These are phyloP conservation scores for Populus pruinosa DNA, from an alignment of 345 rosid genomes.

Conservation along the genomic window DNA sequence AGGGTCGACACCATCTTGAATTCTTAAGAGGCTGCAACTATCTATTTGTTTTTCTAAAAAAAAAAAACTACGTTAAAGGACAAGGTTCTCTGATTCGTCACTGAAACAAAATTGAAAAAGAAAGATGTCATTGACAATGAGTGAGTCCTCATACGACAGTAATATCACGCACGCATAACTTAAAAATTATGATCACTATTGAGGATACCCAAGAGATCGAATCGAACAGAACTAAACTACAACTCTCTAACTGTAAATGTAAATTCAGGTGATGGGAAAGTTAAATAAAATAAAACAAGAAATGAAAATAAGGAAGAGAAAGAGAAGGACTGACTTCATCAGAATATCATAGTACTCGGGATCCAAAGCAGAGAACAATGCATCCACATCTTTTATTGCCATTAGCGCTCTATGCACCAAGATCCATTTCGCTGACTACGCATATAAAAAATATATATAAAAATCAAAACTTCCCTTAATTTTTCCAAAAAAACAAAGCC, in stretches of 20 bases:
- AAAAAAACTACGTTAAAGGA: background rate
- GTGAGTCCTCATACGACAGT: background rate
- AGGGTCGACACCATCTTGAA: background rate
- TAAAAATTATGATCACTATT: background rate
- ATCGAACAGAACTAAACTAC: background rate
- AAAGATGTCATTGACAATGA: background rate
- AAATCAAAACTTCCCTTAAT: background rate
- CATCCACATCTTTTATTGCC: slow-evolving; percentile 89
- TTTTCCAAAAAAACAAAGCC: slow-evolving; percentile 31
- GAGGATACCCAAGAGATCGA: background rate
- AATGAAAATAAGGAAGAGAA: background rate
- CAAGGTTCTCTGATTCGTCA: background rate
- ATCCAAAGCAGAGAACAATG: slow-evolving; percentile 74
- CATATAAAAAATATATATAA: background rate
- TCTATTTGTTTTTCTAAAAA: background rate
- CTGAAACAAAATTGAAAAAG: background rate
- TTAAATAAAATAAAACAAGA: background rate
- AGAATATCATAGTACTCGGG: slow-evolving; percentile 89
- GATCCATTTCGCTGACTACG: slow-evolving; percentile 88
- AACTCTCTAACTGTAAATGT: background rate
- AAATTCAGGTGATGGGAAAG: background rate
- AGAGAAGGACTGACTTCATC: slow-evolving; percentile 63
- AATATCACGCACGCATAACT: background rate
- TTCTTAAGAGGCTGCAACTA: background rate
- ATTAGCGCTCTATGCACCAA: slow-evolving; percentile 83